Evolutionary conservation across 1,139 yeast genomes (phyloP).

Genomic region (Kodamaea sp.): DNA sequence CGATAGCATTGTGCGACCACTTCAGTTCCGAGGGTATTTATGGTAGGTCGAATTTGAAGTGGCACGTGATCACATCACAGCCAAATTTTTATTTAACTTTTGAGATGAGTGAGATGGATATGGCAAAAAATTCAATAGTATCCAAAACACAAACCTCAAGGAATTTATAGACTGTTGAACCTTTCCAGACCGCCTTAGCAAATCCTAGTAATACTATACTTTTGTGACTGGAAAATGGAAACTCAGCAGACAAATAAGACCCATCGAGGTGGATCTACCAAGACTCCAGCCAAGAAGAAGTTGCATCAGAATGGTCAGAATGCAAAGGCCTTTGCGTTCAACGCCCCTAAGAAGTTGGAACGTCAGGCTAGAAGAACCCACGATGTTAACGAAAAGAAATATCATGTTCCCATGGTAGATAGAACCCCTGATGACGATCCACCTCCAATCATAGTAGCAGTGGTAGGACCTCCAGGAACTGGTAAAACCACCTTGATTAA

Average conservation of each 20-base stretch:
- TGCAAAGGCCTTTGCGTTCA: slow-evolving; percentile 92
- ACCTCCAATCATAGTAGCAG: slow-evolving; percentile 94
- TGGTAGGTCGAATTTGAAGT: no score
- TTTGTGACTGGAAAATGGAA: no score
- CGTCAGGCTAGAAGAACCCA: slow-evolving; percentile 81
- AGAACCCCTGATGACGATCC: slow-evolving; percentile 97
- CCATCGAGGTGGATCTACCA: slow-evolving; percentile 54
- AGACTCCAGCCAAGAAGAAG: slow-evolving; percentile 77
- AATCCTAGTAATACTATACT: no score
- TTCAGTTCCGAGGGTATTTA: no score
- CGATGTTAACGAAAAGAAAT: slow-evolving; percentile 81
- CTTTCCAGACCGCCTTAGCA: no score
- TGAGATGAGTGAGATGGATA: no score
- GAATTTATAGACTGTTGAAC: no score
- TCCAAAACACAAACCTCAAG: no score
- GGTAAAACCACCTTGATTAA: slow-evolving; percentile 94
- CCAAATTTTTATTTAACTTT: no score
- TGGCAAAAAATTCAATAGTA: no score
- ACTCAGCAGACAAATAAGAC: slow-evolving; percentile 57
- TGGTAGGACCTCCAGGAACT: slow-evolving; percentile 98
- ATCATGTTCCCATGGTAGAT: slow-evolving; percentile 97
- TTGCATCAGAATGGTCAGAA: slow-evolving; percentile 89
- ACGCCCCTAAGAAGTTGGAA: slow-evolving; percentile 88
- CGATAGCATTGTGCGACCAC: no score
- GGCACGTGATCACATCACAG: no score